Conservation (phyloP, 2,329 filamentous ascomycete species). For the Aspergillus ochraceoroseus region DNA sequence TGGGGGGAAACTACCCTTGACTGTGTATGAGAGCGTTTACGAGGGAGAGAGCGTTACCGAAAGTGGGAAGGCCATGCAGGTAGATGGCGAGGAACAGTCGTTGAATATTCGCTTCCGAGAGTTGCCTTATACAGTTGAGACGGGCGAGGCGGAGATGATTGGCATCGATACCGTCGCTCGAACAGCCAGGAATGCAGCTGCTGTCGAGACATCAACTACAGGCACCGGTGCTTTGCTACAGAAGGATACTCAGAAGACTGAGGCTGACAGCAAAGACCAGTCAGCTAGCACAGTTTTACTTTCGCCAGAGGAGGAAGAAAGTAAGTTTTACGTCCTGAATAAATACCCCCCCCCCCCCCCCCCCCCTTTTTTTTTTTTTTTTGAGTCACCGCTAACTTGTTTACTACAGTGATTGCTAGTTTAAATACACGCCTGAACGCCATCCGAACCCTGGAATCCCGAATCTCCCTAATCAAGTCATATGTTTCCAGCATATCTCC, state of each 20-base stretch:
- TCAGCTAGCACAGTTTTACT: constrained; percentile 31
- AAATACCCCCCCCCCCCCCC: not conserved
- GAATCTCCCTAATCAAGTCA: constrained; percentile 65
- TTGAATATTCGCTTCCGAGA: constrained; percentile 72
- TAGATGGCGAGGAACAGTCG: constrained; percentile 59
- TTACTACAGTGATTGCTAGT: constrained; percentile 46
- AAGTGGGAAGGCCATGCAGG: constrained; percentile 61
- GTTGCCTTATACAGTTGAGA: constrained; percentile 82
- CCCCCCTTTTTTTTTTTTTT: not conserved
- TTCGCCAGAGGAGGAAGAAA: constrained; percentile 60
- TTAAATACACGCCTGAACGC: constrained; percentile 88
- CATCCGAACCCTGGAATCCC: constrained; percentile 82
- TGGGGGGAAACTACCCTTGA: constrained; percentile 79
- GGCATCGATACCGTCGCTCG: constrained; percentile 88
- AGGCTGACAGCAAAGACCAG: constrained; percentile 30
- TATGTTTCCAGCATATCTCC: constrained; percentile 72
- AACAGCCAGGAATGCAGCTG: constrained; percentile 74
- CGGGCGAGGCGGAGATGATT: constrained; percentile 96
- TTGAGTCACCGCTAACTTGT: constrained; percentile 9
- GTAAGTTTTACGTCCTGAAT: too few species aligned
- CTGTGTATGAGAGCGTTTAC: constrained; percentile 80
- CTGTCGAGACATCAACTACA: constrained; percentile 40
- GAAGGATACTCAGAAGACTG: constrained; percentile 23
- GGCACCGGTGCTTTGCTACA: constrained; percentile 9
- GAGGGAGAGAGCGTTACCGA: constrained; percentile 62